Base-by-base conservation (phyloP, 257 asterid species). In the Solanum lignicaule region DNA sequence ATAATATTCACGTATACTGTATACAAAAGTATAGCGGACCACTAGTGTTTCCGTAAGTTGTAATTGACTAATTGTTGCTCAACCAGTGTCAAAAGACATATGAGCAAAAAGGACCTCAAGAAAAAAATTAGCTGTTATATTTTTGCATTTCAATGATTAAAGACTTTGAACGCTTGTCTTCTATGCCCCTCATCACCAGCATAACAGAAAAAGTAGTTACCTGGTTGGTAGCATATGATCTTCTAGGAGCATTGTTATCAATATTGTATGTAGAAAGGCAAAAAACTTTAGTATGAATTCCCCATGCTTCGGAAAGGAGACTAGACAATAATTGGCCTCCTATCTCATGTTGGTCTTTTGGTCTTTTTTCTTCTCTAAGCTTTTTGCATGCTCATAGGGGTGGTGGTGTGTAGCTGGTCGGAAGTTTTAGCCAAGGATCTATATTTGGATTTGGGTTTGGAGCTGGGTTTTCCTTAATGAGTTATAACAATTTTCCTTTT, bases 201-300 rank as follows among this genome's bases (percentile, higher is more conserved):
- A 12, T 32, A 83, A 58, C 52, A 35, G 46, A n/a, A 71, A n/a
- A 32, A 86, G 35, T 79, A 43, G 74, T 74, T 81, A 92, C 98
- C 95, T 93, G 94, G 91, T 87, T 95, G 25, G 93, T 87, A 25
- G 94, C 86, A 86, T 92, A 90, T 35, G 96, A 87, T 88, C 98
- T 92, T 91, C 93, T 94, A 65, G 95, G 95, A 78, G 94, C 93
- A 39, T 93, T 92, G 86, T 95, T 97, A 16, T 94, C 86, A 91
- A 65, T 65, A 25, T 25, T 25, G 65, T 79, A 14, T 8, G 33
- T 25, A 41, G 35, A 78, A n/a, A 78, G 84, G 84, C 5, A 78
- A 41, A 38, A 41, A 81, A 16, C 62, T 16, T 43, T 48, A 25
- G 4, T 27, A 29, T 5, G 41, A 43, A 48, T 48, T 46, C 68